Percentiles rank a stretch among this genome's conserved stretches.
These are phyloP conservation scores for Dendrobium chrysotoxum DNA, from an alignment of 106 monocot species.

Conservation along the genomic window DNA sequence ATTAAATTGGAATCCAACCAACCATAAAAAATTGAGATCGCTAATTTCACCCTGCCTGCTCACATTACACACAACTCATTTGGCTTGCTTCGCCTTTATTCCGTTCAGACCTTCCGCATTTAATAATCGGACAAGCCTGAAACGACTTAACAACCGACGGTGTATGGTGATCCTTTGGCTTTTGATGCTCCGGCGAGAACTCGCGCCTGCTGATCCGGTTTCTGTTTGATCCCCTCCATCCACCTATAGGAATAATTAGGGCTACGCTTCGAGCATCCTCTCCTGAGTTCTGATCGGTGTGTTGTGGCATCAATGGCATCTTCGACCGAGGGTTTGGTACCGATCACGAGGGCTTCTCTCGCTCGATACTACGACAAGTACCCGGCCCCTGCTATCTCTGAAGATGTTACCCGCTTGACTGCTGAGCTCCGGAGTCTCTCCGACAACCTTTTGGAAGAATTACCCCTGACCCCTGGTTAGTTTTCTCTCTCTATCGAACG, in stretches of 20 bases:
- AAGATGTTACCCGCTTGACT: constrained; percentile 46
- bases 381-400: constrained; percentile 43
- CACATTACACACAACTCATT: no score
- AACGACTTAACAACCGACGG: background rate
- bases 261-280: background rate
- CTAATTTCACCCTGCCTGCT: no score
- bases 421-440: constrained; percentile 42
- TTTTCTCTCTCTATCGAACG: background rate
- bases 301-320: constrained; percentile 32
- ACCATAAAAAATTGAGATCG: no score
- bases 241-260: background rate
- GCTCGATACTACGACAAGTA: constrained; percentile 87
- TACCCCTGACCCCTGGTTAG: constrained; percentile 39
- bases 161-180: background rate
- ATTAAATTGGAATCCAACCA: no score
- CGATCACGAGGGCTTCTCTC: constrained; percentile 77
- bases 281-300: background rate
- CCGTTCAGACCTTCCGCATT: no score
- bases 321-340: constrained; percentile 68
- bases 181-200: background rate
- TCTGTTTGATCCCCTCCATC: background rate
- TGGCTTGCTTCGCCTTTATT: no score
- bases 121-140: background rate
- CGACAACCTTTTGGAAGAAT: constrained; percentile 28
- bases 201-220: background rate